These are phyloP conservation scores for Maudiozyma pseudohumilis DNA, from an alignment of 805 yeast species.

Conservation along the genomic window DNA sequence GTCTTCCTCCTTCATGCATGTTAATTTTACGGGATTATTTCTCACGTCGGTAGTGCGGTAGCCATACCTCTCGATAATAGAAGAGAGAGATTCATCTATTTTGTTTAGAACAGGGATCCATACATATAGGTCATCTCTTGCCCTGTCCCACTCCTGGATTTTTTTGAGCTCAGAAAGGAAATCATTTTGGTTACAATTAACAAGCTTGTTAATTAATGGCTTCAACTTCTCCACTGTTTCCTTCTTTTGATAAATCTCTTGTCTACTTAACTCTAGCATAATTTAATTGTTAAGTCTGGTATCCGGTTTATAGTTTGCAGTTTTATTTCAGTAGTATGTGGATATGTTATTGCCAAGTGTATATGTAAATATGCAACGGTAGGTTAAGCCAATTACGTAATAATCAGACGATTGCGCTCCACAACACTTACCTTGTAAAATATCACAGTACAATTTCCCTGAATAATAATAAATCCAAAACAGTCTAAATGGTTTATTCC, in stretches of 20 bases:
- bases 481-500: too few species aligned
- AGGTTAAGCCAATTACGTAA: too few species aligned
- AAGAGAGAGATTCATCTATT: constrained; percentile 58
- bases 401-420: too few species aligned
- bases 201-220: constrained; percentile 32
- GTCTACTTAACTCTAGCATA: constrained; percentile 24
- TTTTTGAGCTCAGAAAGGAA: constrained; percentile 33
- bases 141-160: constrained; percentile 46
- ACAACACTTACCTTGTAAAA: too few species aligned
- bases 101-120: constrained; percentile 73
- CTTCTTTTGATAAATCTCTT: constrained; percentile 26
- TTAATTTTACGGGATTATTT: constrained; percentile 38
- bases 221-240: constrained; percentile 38
- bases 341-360: too few species aligned
- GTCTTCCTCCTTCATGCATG: constrained; percentile 38
- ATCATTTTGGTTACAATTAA: constrained; percentile 30
- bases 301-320: too few species aligned
- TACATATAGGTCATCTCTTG: constrained; percentile 58
- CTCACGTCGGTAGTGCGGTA: constrained; percentile 29
- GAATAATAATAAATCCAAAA: too few species aligned
- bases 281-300: too few species aligned
- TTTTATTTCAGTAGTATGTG: too few species aligned
- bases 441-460: too few species aligned
- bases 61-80: constrained; percentile 41
- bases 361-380: too few species aligned